phyloP scores from a whole-genome alignment of 495 filamentous ascomycete genomes.

The Penicillium lividum region DNA sequence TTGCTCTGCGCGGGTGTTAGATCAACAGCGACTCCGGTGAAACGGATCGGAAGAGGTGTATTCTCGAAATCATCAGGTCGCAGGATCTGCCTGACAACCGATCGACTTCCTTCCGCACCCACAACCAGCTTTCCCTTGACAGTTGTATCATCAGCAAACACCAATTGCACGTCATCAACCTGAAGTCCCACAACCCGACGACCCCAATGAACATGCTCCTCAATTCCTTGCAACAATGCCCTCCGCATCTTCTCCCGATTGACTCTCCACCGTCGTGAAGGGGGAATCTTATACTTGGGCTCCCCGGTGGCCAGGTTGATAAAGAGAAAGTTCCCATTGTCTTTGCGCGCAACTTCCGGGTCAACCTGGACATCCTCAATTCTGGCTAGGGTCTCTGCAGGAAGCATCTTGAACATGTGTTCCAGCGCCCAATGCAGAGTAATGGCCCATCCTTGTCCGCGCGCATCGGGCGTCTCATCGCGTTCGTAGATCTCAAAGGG shows the following conservation, averaged over 20 bases:
- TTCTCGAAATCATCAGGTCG: slow-evolving; percentile 29
- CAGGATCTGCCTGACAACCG: slow-evolving; percentile 42
- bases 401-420: slow-evolving; percentile 50
- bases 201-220: slow-evolving; percentile 31
- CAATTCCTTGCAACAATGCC: slow-evolving; percentile 27
- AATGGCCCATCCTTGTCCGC: slow-evolving; percentile 58
- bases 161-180: slow-evolving; percentile 14
- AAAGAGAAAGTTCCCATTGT: slow-evolving; percentile 35
- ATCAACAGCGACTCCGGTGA: slow-evolving; percentile 32
- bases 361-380: slow-evolving; percentile 54
- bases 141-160: slow-evolving; percentile 21
- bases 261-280: slow-evolving; percentile 28
- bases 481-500: slow-evolving; percentile 57
- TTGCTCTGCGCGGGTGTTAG: slow-evolving; percentile 34
- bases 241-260: slow-evolving; percentile 29
- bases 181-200: slow-evolving; percentile 16
- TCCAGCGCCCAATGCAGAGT: slow-evolving; percentile 60
- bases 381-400: slow-evolving; percentile 40
- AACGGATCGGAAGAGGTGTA: slow-evolving; percentile 20
- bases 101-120: slow-evolving; percentile 53
- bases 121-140: slow-evolving; percentile 33
- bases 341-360: slow-evolving; percentile 30
- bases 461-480: slow-evolving; percentile 41
- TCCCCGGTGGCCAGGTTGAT: slow-evolving; percentile 32
- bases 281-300: slow-evolving; percentile 29